A percentile compares a stretch with the other conserved stretches of the same genome.
These are phyloP conservation scores for Termitomyces bulborhizus DNA, from an alignment of 768 basidiomycete genomes.

Conservation along the genomic window DNA sequence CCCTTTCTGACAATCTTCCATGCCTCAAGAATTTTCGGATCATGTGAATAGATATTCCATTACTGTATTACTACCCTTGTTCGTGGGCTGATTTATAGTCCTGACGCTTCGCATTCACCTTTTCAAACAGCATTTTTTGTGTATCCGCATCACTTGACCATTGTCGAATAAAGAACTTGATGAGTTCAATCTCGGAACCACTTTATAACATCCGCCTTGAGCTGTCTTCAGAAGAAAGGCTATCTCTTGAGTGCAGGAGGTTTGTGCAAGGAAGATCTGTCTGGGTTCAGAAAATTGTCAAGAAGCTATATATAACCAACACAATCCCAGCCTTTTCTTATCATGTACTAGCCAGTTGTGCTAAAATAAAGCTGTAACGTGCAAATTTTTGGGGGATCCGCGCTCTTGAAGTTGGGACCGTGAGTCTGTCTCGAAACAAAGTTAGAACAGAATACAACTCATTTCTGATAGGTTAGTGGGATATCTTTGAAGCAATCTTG, in stretches of 20 bases:
- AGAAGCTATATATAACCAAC: not conserved
- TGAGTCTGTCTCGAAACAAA: not conserved
- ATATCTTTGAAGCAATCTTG: too few species aligned
- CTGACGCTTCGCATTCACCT: not conserved
- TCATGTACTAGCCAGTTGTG: not conserved
- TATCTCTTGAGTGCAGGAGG: not conserved
- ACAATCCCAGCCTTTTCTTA: not conserved
- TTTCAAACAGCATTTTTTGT: not conserved
- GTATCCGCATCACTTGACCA: not conserved
- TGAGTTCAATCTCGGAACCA: not conserved
- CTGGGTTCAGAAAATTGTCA: not conserved
- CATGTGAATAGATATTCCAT: not conserved
- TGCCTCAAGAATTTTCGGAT: not conserved
- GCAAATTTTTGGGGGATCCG: not conserved
- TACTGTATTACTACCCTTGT: not conserved
- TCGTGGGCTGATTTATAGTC: not conserved
- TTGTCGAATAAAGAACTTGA: not conserved
- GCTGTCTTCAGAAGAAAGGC: not conserved
- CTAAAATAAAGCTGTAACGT: not conserved
- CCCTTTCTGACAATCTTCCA: not conserved
- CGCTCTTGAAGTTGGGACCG: not conserved
- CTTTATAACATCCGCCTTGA: not conserved
- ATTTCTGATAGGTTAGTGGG: too few species aligned
- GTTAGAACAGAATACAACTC: not conserved
- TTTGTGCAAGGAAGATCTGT: not conserved